These are phyloP conservation scores for Tieghemiomyces parasiticus DNA, from an alignment of 192 early-diverging fungal species.

Conservation along the genomic window DNA sequence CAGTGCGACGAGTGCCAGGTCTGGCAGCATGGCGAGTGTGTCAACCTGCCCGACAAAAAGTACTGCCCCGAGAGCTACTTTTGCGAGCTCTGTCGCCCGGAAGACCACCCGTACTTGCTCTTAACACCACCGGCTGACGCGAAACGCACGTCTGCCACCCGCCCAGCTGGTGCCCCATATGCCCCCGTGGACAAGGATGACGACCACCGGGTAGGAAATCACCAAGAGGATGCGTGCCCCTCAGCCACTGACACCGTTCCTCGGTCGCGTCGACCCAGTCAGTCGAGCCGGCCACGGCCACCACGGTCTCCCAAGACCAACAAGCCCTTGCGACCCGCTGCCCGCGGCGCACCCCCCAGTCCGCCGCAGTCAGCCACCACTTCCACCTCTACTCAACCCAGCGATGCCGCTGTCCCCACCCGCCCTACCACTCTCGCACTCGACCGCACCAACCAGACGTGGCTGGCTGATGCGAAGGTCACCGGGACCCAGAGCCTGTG, in stretches of 20 bases:
- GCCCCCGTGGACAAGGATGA: neutral
- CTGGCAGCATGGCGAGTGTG: constrained; percentile 93
- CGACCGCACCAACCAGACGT: too few species aligned
- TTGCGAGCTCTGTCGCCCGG: constrained; percentile 80
- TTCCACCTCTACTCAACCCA: too few species aligned
- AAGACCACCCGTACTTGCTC: constrained; percentile 49
- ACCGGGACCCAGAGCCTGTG: neutral
- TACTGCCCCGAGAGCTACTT: constrained; percentile 83
- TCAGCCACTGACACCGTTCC: neutral
- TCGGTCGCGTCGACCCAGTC: neutral
- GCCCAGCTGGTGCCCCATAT: neutral
- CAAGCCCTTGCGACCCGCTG: neutral
- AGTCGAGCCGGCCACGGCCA: neutral
- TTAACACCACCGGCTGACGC: neutral
- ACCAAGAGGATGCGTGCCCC: neutral
- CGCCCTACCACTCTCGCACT: too few species aligned
- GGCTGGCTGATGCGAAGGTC: neutral
- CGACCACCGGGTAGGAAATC: neutral
- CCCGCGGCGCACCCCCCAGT: too few species aligned
- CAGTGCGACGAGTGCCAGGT: constrained; percentile 87
- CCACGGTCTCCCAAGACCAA: neutral
- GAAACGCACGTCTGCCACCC: neutral
- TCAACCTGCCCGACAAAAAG: constrained; percentile 55
- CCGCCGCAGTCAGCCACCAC: too few species aligned
- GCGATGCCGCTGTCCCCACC: too few species aligned